Conservation (phyloP, 177 flowering plant species). For the Vitis hybrid region DNA sequence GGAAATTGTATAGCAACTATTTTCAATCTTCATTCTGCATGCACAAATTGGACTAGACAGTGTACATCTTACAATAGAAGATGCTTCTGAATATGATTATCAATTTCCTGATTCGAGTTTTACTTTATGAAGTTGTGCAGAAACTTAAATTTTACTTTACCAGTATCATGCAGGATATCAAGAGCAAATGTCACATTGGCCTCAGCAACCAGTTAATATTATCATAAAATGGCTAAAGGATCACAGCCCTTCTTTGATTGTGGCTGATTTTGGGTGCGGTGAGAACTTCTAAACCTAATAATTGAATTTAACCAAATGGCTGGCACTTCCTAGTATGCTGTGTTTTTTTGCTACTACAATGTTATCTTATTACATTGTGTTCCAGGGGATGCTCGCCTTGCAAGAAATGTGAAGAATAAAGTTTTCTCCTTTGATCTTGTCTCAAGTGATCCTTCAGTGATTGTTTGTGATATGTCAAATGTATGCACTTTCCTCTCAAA, state of each 20-base stretch:
- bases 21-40: no score
- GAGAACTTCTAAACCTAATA: slow-evolving; percentile 17
- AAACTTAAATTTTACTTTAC: slow-evolving; percentile 20
- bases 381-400: slow-evolving; percentile 86
- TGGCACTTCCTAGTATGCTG: not conserved
- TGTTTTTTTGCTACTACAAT: not conserved
- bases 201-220: slow-evolving; percentile 77
- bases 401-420: slow-evolving; percentile 83
- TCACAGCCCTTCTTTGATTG: slow-evolving; percentile 56
- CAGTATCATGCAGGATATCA: slow-evolving; percentile 97
- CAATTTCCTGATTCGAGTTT: not conserved
- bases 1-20: no score
- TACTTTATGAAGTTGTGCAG: not conserved
- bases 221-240: slow-evolving; percentile 76
- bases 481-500: slow-evolving; percentile 39
- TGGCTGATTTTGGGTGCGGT: slow-evolving; percentile 99
- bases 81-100: not conserved
- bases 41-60: no score
- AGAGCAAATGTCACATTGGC: slow-evolving; percentile 97
- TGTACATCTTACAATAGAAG: no score
- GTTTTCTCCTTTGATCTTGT: slow-evolving; percentile 92
- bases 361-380: not conserved
- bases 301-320: not conserved
- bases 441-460: slow-evolving; percentile 80
- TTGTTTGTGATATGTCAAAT: slow-evolving; percentile 95